These are phyloP conservation scores for Arbutus unedo DNA, from an alignment of 148 eudicot genomes.

Conservation along the genomic window DNA sequence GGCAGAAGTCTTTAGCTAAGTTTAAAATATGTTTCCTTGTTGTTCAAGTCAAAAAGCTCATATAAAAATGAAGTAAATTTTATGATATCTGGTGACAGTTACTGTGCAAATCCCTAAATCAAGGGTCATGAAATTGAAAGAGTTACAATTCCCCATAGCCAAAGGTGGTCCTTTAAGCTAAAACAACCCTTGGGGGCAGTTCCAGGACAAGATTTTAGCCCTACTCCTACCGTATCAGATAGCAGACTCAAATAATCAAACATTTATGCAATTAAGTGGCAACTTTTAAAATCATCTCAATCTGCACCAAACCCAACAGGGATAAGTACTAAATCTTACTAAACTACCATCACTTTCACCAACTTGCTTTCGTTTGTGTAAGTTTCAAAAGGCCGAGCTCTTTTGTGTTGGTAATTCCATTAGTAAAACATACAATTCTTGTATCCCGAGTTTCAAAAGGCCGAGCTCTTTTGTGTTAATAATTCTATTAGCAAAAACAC, in stretches of 20 bases:
- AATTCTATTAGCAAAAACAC: too few relatives aligned
- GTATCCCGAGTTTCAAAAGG: too few relatives aligned
- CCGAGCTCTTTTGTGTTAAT: too few relatives aligned
- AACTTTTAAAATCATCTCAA: background rate
- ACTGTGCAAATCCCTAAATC: constrained; percentile 19
- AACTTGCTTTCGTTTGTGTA: background rate
- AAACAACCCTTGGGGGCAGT: constrained; percentile 5
- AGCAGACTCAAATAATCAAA: background rate
- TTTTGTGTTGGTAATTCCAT: too few relatives aligned
- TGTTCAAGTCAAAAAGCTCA: background rate
- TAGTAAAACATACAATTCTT: too few relatives aligned
- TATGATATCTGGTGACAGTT: constrained; percentile 7
- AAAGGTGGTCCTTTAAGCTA: constrained; percentile 7
- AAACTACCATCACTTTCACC: background rate
- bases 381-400: too few relatives aligned
- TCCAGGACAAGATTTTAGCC: background rate
- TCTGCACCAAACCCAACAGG: background rate
- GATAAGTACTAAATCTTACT: background rate
- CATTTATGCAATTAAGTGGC: background rate
- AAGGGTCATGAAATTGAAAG: constrained; percentile 6
- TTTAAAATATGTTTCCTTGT: background rate
- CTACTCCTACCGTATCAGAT: background rate
- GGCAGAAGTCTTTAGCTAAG: background rate
- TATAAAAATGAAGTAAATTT: background rate
- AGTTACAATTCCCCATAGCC: background rate